Conservation (phyloP, 176 grass and related monocot genomes). For the Paspalum notatum region DNA sequence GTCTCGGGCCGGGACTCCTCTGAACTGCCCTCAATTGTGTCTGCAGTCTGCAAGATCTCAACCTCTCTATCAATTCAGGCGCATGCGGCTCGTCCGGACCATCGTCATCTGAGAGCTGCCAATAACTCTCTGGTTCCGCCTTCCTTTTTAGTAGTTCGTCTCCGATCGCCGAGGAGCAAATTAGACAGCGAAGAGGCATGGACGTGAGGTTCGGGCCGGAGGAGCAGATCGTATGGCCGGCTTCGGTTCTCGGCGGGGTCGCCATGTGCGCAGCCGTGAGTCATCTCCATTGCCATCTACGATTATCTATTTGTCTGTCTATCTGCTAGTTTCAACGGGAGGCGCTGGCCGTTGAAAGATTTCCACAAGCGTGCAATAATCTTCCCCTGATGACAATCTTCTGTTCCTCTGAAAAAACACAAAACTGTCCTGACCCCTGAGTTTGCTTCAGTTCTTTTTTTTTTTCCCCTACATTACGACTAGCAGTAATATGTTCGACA, state of each 20-base stretch:
- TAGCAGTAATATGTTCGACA: neutral
- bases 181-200: neutral
- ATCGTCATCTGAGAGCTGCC: too few species aligned
- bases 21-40: too few species aligned
- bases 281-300: neutral
- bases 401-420: neutral
- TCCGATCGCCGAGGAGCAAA: too few species aligned
- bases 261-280: conserved; percentile 38
- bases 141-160: too few species aligned
- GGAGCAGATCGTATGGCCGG: conserved; percentile 48
- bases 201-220: conserved; percentile 17
- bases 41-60: too few species aligned
- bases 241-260: conserved; percentile 44
- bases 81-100: too few species aligned
- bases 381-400: neutral
- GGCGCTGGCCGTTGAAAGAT: neutral
- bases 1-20: too few species aligned
- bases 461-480: neutral
- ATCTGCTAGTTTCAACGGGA: neutral
- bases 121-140: too few species aligned
- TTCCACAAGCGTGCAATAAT: neutral
- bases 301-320: neutral
- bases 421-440: neutral
- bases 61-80: too few species aligned
- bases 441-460: neutral